Evolutionary conservation across 805 yeast species (phyloP), one percentile per base, ranked within the genome.

Genomic region (Ogataea methylovora): DNA sequence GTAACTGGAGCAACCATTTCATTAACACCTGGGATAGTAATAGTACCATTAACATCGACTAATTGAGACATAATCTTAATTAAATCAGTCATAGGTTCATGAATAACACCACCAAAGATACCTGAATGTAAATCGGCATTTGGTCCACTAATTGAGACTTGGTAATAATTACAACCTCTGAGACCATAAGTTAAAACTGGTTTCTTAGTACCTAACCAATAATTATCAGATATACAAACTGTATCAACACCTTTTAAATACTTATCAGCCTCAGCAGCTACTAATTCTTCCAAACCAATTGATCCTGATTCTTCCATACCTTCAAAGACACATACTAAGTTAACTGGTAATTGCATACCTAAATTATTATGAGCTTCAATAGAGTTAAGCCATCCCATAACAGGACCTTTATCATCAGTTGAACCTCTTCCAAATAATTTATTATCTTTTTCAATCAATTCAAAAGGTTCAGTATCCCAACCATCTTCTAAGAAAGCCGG

Each of bases 271-370:
- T 92, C 97, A 27, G 66, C 60, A 33, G 78, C 79, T 51, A 92
- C 82, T 51, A 92, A 73, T 24, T 67, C 77, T 47, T 90, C 98
- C 44, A 92, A 72, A 24, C 97, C 97, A 33, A 85, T 61, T 23
- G 96, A 86, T 17, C 99, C 99, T 43, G 88, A 79, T 65, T 92
- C 99, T 65, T 92, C 99, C 99, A 92, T 92, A 41, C 98, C 97
- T 65, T 92, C 99, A 52, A 92, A 92, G 61, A 96, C 86, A 56
- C 84, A 81, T 32, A 87, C 73, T 49, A 92, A 63, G 65, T 92
- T 92, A 42, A 92, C 97, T 14, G 99, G 99, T 38, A 92, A 70
- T 43, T 88, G 96, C 52, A 84, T 53, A 15, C 85, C 87, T 37
- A 85, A 72, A 46, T 78, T 83, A 37, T 71, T 78, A 63, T 92